Conservation (phyloP, 495 filamentous ascomycete genomes). For the Aspergillus campestris region DNA sequence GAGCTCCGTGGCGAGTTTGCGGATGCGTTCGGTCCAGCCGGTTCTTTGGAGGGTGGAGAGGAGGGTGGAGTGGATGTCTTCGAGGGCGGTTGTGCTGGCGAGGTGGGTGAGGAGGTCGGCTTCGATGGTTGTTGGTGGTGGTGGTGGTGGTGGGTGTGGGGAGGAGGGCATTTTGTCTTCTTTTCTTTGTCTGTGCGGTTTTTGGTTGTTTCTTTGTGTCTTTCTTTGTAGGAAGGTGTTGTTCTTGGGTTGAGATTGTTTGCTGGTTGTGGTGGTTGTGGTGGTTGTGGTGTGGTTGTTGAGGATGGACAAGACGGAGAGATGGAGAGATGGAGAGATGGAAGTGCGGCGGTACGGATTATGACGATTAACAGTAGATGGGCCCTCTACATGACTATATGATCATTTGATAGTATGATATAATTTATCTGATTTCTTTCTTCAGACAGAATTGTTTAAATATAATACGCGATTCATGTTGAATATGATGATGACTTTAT, state of each 20-base stretch:
- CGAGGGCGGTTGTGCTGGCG: constrained; percentile 31
- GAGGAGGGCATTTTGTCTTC: constrained; percentile 7
- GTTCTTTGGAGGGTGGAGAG: constrained; percentile 34
- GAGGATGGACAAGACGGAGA: neutral
- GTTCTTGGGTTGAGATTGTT: neutral
- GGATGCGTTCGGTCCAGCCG: constrained; percentile 38
- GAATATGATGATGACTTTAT: neutral
- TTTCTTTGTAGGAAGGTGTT: neutral
- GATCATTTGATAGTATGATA: too few relatives aligned
- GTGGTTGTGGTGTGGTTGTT: neutral
- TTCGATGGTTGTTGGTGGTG: constrained; percentile 30
- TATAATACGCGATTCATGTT: too few relatives aligned
- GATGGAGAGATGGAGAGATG: too few relatives aligned
- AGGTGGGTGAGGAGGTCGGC: constrained; percentile 37
- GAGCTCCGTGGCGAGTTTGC: constrained; percentile 31
- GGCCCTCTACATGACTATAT: too few relatives aligned
- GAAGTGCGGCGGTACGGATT: too few relatives aligned
- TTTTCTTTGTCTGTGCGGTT: neutral
- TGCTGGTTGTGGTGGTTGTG: neutral
- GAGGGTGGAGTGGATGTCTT: constrained; percentile 36
- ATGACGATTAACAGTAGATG: too few relatives aligned
- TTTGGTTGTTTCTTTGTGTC: neutral
- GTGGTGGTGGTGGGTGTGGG: neutral
- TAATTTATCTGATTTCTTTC: too few relatives aligned
- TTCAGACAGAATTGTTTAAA: too few relatives aligned